Evolutionary conservation across 73 alveolate genomes (phyloP), one percentile per base, ranked within the genome.

Genomic region (Paramecium tetraurelia): DNA sequence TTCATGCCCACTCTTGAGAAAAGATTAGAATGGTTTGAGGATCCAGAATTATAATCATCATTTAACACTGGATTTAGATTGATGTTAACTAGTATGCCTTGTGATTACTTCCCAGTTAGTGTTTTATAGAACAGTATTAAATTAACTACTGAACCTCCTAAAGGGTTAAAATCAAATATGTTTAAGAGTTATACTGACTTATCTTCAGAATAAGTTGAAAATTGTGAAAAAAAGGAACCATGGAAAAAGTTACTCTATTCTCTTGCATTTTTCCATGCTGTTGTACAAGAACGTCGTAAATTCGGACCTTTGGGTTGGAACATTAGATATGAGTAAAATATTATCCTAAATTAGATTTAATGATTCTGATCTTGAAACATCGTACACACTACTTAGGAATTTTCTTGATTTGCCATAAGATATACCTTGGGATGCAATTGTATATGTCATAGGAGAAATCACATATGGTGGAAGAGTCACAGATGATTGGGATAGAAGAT

Each of bases 1-100:
- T 99, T 98, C 96, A 99, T 99, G 99, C 99, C 99, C 0, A 95
- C 95, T 58, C 98, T 99, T 69, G 99, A 98, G 69, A 94, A 96
- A 76, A 96, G 96, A 35, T 96, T 96, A 84, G 99, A 97, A 71
- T 53, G 94, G 76, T 89, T 89, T 40, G 87, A 89, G 11, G 88
- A 89, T 41, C 92, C 86, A 44, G 94, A 89, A 22, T 40, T 63
- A 27, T 41, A 89, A 48, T 41, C 90, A 22, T 46, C 20, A 70
- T 89, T 69, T 43, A 89, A 98, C 85, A 95, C 97, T 41, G 98
- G 97, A 84, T 98, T 98, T 90, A 95, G 99, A 93, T 93, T 98
- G 33, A 95, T 97, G 92, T 76, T 98, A 85, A 98, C 99, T 38
- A 96, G 99, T 6, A 98, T 98, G 99, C 99, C 99, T 22, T 99